A percentile compares a stretch with the other conserved stretches of the same genome.
These are phyloP conservation scores for Handroanthus guayacan DNA, from an alignment of 257 asterid genomes.

Conservation along the genomic window DNA sequence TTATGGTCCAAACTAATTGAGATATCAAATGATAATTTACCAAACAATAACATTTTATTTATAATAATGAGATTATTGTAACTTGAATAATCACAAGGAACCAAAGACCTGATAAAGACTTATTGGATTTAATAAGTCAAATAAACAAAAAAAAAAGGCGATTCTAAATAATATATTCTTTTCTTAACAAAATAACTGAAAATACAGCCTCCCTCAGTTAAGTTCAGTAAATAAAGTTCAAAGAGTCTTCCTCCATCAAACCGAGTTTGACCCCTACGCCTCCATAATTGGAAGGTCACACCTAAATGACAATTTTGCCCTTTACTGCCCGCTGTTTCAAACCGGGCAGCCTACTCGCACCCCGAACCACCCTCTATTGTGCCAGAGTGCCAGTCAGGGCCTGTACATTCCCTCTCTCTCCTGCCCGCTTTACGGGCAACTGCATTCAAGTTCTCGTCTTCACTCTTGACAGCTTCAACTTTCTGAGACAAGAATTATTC, in stretches of 20 bases:
- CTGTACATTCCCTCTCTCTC: slow-evolving; percentile 33
- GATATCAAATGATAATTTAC: no score
- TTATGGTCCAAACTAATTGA: no score
- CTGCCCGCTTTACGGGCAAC: slow-evolving; percentile 51
- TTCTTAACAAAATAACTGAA: no score
- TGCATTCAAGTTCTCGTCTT: slow-evolving; percentile 37
- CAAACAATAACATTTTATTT: no score
- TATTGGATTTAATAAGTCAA: no score
- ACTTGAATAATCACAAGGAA: no score
- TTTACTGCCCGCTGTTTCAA: not conserved
- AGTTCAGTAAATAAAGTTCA: slow-evolving; percentile 12
- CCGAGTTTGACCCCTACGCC: slow-evolving; percentile 33
- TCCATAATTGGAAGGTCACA: slow-evolving; percentile 27
- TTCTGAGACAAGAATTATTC: slow-evolving; percentile 20
- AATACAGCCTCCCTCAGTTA: not conserved
- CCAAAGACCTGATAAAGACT: no score
- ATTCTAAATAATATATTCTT: no score
- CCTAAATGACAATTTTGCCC: slow-evolving; percentile 33
- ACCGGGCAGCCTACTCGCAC: slow-evolving; percentile 16
- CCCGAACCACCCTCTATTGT: not conserved
- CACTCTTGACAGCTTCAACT: slow-evolving; percentile 41
- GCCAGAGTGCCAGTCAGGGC: not conserved
- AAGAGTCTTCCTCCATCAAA: slow-evolving; percentile 5
- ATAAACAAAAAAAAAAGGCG: no score
- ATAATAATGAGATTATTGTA: no score